Evolutionary conservation across 495 filamentous ascomycete species (phyloP), one percentile per base, ranked within the genome.

Genomic region (Aspergillus ellipticus): DNA sequence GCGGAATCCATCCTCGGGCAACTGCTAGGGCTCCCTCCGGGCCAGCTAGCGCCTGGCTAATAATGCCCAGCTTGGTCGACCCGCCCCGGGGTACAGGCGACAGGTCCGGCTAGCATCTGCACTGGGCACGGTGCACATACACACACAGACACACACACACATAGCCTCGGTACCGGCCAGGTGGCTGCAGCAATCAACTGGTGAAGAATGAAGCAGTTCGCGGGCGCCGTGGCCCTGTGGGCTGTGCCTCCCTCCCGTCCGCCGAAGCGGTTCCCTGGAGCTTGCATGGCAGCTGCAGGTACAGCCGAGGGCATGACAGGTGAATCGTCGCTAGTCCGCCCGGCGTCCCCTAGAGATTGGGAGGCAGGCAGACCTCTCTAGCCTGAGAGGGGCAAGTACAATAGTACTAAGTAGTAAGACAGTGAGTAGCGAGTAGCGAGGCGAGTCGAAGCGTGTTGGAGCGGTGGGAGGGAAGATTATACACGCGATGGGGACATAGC

Each of bases 221-320:
- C 35, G 13, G 19, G 41, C 50, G 39, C 21, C 16, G 20, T 31
- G 24, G 29, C 29, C 16, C 52, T 48, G 43, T 26, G 45, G 49
- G 56, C 49, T 22, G 56, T 51, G 16, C 35, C 4, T 7, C 7
- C 24, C 24, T 28, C 24, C 24, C 24, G 24, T 7, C 24, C 24
- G 24, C 24, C 24, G 3, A 28, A 28, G 24, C 24, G 24, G 24
- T 26, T 11, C 46, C 49, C 37, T 58, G 51, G 53, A 33, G 21
- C 53, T 50, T 58, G 60, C 60, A 59, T 58, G 56, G 42, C 49
- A 35, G 56, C 60, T 62, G 60, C 60, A 62, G 59, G 59, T 57
- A 57, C 54, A 51, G 56, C 49, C 46, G 54, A 35, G 24, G 35
- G 29, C 37, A 50, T 42, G 50, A 52, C 39, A 52, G 39, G 31